These are phyloP conservation scores for Polytrichum commune DNA, from an alignment of 225 moss, liverwort and hornwort species.

Conservation along the genomic window DNA sequence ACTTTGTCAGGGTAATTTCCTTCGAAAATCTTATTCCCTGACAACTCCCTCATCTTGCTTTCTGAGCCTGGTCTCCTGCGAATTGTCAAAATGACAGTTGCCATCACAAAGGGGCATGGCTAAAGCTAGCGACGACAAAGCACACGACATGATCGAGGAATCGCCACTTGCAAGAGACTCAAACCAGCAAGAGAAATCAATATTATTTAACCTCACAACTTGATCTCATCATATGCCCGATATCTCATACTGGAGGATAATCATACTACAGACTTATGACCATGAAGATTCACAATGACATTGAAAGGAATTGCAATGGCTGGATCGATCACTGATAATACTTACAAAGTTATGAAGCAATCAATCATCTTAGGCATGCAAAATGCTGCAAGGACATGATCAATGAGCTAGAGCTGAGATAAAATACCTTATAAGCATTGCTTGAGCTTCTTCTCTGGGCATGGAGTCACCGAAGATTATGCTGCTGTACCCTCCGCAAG, in stretches of 20 bases:
- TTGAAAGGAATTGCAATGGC: too few species aligned
- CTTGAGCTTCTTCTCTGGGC: constrained; percentile 18
- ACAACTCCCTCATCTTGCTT: constrained; percentile 32
- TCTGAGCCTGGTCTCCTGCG: constrained; percentile 47
- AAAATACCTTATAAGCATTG: constrained; percentile 21
- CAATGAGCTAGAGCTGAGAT: not conserved
- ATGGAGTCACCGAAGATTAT: constrained; percentile 32
- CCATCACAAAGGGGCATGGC: not conserved
- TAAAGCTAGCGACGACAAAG: not conserved
- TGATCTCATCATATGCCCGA: too few species aligned
- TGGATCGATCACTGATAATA: not conserved
- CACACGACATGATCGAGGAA: not conserved
- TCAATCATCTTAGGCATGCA: not conserved
- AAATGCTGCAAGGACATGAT: not conserved
- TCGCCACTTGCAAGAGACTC: not conserved
- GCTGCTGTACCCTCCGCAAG: constrained; percentile 28
- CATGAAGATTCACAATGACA: too few species aligned
- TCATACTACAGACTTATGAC: too few species aligned
- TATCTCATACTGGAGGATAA: too few species aligned
- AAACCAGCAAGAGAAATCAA: not conserved
- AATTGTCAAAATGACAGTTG: not conserved
- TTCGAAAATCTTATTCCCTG: constrained; percentile 35
- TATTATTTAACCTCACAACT: too few species aligned
- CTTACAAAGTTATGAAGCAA: not conserved
- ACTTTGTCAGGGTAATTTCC: constrained; percentile 27